Percentiles rank a stretch among this genome's conserved stretches.
Conservation (phyloP, 257 asterid genomes). For the Echites panduratus region DNA sequence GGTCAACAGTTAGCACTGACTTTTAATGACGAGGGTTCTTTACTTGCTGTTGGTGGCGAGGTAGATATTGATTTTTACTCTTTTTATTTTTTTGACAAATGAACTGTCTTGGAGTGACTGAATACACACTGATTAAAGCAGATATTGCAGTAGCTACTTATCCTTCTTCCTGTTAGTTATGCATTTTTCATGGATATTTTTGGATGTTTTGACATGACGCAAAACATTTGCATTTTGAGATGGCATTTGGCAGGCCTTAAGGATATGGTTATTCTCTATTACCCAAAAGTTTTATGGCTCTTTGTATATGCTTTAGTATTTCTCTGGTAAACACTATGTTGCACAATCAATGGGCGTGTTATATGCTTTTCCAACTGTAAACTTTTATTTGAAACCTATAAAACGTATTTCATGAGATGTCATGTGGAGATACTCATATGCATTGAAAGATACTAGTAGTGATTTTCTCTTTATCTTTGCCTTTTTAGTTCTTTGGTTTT, state of each 20-base stretch:
- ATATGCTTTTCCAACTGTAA: background rate
- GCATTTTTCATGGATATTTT: background rate
- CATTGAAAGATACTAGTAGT: background rate
- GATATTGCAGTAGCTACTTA: background rate
- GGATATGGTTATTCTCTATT: background rate
- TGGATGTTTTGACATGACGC: background rate
- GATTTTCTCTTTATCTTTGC: background rate
- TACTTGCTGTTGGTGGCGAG: constrained; percentile 95
- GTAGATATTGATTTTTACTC: constrained; percentile 36
- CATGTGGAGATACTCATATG: background rate
- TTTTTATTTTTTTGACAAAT: background rate
- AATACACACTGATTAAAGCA: background rate
- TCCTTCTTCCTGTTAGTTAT: background rate
- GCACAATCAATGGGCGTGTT: background rate
- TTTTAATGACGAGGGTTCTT: constrained; percentile 62
- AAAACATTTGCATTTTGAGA: too few species aligned
- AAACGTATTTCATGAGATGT: too few species aligned
- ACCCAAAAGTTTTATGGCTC: background rate
- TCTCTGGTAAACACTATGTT: too few species aligned
- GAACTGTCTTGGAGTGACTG: background rate
- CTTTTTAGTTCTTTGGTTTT: background rate
- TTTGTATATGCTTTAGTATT: background rate
- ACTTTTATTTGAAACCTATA: background rate
- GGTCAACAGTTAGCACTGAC: constrained; percentile 82
- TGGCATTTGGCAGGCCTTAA: background rate